phyloP scores from a whole-genome alignment of 1,284 basidiomycete genomes.

The Tilletia walkeri region DNA sequence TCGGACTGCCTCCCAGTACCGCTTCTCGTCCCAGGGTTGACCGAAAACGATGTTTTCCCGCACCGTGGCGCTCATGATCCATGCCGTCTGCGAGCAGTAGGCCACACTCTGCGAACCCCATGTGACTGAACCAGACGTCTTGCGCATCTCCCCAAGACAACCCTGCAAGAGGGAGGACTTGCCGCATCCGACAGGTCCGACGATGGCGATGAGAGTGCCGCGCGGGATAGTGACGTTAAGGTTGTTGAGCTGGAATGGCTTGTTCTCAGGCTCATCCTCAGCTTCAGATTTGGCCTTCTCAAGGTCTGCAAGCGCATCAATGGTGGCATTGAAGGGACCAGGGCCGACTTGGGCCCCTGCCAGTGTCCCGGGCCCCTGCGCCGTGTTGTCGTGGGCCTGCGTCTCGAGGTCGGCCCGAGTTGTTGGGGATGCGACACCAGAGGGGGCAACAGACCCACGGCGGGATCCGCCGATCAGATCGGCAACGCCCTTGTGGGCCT shows the following conservation, averaged over 20 bases:
- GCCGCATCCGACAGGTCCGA: constrained; percentile 53
- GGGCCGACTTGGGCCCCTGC: constrained; percentile 1
- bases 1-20: constrained; percentile 55
- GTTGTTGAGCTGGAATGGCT: constrained; percentile 42
- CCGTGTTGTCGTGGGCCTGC: not conserved
- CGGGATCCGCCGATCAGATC: not conserved
- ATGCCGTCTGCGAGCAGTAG: constrained; percentile 80
- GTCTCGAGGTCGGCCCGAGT: constrained; percentile 4
- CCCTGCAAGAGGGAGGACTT: constrained; percentile 51
- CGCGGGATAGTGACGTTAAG: constrained; percentile 35
- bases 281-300: not conserved
- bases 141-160: constrained; percentile 51
- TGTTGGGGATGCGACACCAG: not conserved
- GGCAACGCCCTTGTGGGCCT: not conserved
- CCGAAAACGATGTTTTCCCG: constrained; percentile 62
- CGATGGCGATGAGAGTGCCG: constrained; percentile 33
- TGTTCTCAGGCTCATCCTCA: constrained; percentile 23
- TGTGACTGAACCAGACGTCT: constrained; percentile 37
- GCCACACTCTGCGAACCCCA: constrained; percentile 60
- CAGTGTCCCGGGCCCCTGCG: not conserved
- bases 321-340: not conserved
- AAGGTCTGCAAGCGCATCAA: constrained; percentile 2
- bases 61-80: constrained; percentile 81
- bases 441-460: not conserved
- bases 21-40: constrained; percentile 60